A percentile compares a stretch with the other conserved stretches of the same genome.
phyloP scores from a whole-genome alignment of 2,329 filamentous ascomycete species.

The Colletotrichum australisinense region DNA sequence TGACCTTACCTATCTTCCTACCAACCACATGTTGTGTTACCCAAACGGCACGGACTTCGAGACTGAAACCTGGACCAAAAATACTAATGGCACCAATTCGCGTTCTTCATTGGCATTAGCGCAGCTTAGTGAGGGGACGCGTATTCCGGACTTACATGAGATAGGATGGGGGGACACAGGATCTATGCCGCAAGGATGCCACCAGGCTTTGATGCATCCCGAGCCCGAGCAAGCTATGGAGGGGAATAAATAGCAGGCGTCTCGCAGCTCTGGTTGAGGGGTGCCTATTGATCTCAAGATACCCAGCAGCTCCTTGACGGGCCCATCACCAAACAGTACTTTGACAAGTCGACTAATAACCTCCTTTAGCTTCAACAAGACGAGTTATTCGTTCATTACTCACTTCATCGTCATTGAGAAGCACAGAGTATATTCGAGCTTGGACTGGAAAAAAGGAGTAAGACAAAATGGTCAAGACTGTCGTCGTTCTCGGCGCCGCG shows the following conservation, averaged over 20 bases:
- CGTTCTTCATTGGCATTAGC: conserved; percentile 1
- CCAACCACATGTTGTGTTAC: conserved; percentile 24
- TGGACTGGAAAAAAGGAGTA: neutral
- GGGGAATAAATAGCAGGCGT: conserved; percentile 19
- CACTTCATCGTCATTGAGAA: neutral
- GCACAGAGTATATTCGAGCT: neutral
- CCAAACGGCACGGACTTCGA: conserved; percentile 24
- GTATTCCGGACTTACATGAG: conserved; percentile 8
- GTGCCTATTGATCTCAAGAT: neutral
- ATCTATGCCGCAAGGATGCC: conserved; percentile 6
- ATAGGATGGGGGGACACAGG: neutral
- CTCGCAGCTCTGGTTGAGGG: neutral
- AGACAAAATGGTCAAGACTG: conserved; percentile 59
- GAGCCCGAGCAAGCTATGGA: neutral
- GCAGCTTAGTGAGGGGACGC: conserved; percentile 2
- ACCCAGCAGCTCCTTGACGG: neutral
- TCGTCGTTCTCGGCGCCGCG: conserved; percentile 66
- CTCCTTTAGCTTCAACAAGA: neutral
- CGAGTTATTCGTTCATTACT: neutral
- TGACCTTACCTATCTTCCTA: conserved; percentile 1
- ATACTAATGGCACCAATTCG: conserved; percentile 16
- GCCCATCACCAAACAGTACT: neutral
- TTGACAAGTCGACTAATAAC: neutral
- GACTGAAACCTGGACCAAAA: conserved; percentile 28
- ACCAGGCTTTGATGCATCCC: conserved; percentile 11